These are phyloP conservation scores for Calonectria naviculata DNA, from an alignment of 2,329 filamentous ascomycete species.

Conservation along the genomic window DNA sequence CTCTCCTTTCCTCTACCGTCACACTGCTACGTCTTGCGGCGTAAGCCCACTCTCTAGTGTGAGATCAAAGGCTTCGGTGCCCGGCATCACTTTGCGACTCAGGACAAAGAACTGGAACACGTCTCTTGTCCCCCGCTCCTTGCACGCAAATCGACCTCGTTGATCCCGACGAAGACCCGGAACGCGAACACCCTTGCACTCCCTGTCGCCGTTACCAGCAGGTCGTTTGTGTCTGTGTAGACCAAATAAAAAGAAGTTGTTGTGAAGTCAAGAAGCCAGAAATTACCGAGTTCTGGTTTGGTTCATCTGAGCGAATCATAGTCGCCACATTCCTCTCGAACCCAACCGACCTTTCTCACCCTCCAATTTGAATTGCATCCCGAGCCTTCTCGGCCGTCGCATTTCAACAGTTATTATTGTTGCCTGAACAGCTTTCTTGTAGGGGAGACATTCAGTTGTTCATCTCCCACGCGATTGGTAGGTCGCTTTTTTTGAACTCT, in stretches of 20 bases:
- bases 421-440: constrained; percentile 54
- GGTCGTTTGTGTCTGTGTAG: constrained; percentile 51
- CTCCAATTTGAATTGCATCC: constrained; percentile 31
- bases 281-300: constrained; percentile 32
- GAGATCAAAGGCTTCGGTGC: constrained; percentile 35
- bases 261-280: constrained; percentile 44
- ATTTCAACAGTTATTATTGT: constrained; percentile 29
- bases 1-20: constrained; percentile 22
- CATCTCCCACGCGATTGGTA: constrained; percentile 86
- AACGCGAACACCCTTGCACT: constrained; percentile 46
- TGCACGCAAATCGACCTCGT: constrained; percentile 48
- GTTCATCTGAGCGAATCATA: constrained; percentile 27
- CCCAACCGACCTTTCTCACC: constrained; percentile 10
- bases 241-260: constrained; percentile 47
- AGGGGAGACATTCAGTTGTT: constrained; percentile 99
- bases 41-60: constrained; percentile 37
- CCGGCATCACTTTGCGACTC: constrained; percentile 42
- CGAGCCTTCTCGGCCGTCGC: constrained; percentile 31
- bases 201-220: constrained; percentile 45
- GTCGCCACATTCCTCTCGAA: constrained; percentile 7
- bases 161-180: constrained; percentile 48
- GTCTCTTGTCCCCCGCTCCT: constrained; percentile 50
- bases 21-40: constrained; percentile 27
- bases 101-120: constrained; percentile 56
- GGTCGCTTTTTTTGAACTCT: constrained; percentile 44